Percentiles rank a stretch among this genome's conserved stretches.
Evolutionary conservation across 2,329 filamentous ascomycete genomes (phyloP).

Genomic region (Calonectria henricotiae): DNA sequence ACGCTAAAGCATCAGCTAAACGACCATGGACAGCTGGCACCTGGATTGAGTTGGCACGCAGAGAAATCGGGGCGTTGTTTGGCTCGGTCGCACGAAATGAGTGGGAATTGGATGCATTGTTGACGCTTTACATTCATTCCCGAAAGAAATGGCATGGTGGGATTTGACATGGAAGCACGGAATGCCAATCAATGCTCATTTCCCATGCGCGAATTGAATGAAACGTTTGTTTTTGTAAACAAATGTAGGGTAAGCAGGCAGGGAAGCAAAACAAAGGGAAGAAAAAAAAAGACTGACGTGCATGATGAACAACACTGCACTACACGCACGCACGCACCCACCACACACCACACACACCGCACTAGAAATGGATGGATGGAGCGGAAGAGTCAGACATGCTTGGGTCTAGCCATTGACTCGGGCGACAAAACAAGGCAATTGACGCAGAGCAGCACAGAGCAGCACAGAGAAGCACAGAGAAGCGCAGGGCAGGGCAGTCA

Average conservation of each 20-base stretch:
- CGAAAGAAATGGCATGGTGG: neutral
- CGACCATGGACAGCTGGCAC: neutral
- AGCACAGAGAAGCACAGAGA: too few relatives aligned
- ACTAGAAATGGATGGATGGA: too few relatives aligned
- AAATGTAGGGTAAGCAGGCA: neutral
- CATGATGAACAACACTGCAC: neutral
- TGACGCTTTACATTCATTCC: constrained; percentile 6
- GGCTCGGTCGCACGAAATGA: neutral
- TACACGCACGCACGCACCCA: too few relatives aligned
- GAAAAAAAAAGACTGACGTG: neutral
- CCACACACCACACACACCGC: too few relatives aligned
- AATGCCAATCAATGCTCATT: constrained; percentile 14
- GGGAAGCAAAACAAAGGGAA: neutral
- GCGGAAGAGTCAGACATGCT: too few relatives aligned
- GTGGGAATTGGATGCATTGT: constrained; percentile 8
- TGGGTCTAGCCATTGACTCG: neutral
- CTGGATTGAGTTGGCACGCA: neutral
- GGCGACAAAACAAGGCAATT: neutral
- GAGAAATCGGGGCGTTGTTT: too few relatives aligned
- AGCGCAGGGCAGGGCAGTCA: neutral
- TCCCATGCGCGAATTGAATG: constrained; percentile 9
- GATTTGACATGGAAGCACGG: constrained; percentile 1
- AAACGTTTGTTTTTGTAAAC: neutral
- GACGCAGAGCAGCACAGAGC: too few relatives aligned
- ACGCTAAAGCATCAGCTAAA: constrained; percentile 6